Evolutionary conservation across 148 eudicot genomes (phyloP).

Genomic region (Chenopodium formosanum): DNA sequence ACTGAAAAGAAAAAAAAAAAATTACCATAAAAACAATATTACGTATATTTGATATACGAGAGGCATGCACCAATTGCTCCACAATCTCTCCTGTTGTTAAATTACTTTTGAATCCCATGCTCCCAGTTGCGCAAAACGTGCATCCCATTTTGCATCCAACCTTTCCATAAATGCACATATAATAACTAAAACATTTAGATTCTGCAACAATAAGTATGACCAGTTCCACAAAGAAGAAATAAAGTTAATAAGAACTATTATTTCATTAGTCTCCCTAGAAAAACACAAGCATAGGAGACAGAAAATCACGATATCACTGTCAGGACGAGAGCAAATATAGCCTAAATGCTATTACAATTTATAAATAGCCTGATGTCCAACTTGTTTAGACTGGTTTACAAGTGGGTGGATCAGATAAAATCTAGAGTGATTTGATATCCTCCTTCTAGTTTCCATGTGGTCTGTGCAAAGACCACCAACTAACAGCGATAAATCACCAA

Average conservation of each 20-base stretch:
- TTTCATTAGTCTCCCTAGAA: neutral
- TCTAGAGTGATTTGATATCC: neutral
- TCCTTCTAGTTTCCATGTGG: neutral
- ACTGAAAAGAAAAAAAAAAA: conserved; percentile 1
- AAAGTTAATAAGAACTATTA: neutral
- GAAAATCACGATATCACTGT: neutral
- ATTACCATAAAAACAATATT: conserved; percentile 88
- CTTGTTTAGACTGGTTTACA: neutral
- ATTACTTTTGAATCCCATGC: conserved; percentile 94
- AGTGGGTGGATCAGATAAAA: neutral
- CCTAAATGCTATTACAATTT: neutral
- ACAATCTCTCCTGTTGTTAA: conserved; percentile 86
- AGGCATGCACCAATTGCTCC: conserved; percentile 95
- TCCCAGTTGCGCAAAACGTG: conserved; percentile 94
- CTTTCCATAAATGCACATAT: conserved; percentile 30
- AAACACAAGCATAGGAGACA: neutral
- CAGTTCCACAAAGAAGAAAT: neutral
- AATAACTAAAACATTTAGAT: neutral
- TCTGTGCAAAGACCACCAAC: neutral
- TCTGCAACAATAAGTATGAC: neutral
- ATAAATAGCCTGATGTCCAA: neutral
- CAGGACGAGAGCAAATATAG: neutral
- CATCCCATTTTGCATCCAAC: conserved; percentile 99
- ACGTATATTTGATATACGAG: conserved; percentile 72
- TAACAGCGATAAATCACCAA: neutral